phyloP scores from a whole-genome alignment of 768 basidiomycete genomes.

The Mycena maculata region DNA sequence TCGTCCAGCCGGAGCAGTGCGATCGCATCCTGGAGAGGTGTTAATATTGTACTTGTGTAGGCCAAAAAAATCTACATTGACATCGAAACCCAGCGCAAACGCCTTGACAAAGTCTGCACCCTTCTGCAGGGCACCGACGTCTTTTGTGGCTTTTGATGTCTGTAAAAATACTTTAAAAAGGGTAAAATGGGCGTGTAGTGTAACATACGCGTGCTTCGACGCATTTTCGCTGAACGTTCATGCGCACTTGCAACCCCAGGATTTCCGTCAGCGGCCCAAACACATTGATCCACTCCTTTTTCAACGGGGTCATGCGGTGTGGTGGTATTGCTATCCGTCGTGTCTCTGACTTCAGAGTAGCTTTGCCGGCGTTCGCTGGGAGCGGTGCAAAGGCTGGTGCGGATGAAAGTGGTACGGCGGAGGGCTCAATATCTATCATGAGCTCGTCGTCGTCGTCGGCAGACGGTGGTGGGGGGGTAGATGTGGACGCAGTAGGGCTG shows the following conservation, averaged over 20 bases:
- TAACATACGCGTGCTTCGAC: constrained; percentile 91
- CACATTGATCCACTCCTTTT: constrained; percentile 95
- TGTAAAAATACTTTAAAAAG: constrained; percentile 42
- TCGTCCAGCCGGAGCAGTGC: constrained; percentile 96
- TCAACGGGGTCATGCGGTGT: constrained; percentile 96
- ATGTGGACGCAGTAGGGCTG: constrained; percentile 31
- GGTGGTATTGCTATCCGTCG: constrained; percentile 93
- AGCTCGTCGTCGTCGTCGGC: constrained; percentile 73
- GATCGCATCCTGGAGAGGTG: constrained; percentile 82
- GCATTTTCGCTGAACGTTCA: constrained; percentile 91
- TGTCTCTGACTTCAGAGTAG: constrained; percentile 82
- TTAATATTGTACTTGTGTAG: background rate
- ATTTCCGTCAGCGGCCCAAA: constrained; percentile 97
- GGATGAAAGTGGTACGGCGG: constrained; percentile 55
- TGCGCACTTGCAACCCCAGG: constrained; percentile 93
- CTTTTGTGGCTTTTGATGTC: constrained; percentile 97
- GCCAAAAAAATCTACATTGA: constrained; percentile 70
- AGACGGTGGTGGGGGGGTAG: constrained; percentile 25
- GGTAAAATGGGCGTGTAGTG: background rate
- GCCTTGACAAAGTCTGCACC: constrained; percentile 98
- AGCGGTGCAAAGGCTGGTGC: constrained; percentile 80
- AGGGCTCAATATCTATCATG: constrained; percentile 66
- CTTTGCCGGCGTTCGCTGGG: constrained; percentile 65
- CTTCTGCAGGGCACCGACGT: constrained; percentile 93
- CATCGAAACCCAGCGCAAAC: constrained; percentile 93